phyloP scores from a whole-genome alignment of 306 rosid species.

The Gastrolobium bilobum region DNA sequence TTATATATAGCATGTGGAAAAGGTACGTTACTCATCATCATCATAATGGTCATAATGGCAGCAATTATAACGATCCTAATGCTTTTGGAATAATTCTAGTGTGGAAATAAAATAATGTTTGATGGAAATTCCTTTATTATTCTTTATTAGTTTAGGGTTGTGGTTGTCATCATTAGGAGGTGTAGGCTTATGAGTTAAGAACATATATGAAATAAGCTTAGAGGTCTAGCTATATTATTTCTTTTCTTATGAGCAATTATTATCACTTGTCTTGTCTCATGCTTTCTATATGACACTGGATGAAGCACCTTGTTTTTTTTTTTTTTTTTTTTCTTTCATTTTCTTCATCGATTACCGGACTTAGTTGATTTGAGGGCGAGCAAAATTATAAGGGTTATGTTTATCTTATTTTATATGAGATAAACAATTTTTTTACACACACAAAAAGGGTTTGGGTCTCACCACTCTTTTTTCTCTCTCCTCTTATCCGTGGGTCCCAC shows the following conservation, averaged over 20 bases:
- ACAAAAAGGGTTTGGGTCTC: too few relatives aligned
- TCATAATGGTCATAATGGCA: constrained; percentile 74
- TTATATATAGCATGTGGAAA: constrained; percentile 64
- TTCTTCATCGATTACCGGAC: too few relatives aligned
- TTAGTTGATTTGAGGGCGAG: too few relatives aligned
- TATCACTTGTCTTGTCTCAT: constrained; percentile 37
- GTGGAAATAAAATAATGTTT: constrained; percentile 60
- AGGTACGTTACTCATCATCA: constrained; percentile 55
- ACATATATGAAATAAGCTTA: constrained; percentile 38
- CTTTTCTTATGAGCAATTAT: constrained; percentile 39
- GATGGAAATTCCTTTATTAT: constrained; percentile 42
- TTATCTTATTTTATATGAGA: too few relatives aligned
- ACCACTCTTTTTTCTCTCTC: too few relatives aligned
- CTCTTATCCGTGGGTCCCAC: too few relatives aligned
- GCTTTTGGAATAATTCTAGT: constrained; percentile 68
- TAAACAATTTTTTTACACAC: too few relatives aligned
- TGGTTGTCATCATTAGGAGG: constrained; percentile 74
- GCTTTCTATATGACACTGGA: constrained; percentile 4
- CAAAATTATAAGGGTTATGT: too few relatives aligned
- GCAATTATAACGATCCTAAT: constrained; percentile 73
- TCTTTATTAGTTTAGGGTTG: constrained; percentile 59
- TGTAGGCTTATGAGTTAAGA: constrained; percentile 46
- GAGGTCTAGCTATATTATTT: neutral
- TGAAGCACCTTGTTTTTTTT: neutral
- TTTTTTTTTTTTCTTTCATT: neutral